A percentile compares a stretch with the other conserved stretches of the same genome.
Evolutionary conservation across 768 basidiomycete species (phyloP).

Genomic region (Lactifluus subvellereus): DNA sequence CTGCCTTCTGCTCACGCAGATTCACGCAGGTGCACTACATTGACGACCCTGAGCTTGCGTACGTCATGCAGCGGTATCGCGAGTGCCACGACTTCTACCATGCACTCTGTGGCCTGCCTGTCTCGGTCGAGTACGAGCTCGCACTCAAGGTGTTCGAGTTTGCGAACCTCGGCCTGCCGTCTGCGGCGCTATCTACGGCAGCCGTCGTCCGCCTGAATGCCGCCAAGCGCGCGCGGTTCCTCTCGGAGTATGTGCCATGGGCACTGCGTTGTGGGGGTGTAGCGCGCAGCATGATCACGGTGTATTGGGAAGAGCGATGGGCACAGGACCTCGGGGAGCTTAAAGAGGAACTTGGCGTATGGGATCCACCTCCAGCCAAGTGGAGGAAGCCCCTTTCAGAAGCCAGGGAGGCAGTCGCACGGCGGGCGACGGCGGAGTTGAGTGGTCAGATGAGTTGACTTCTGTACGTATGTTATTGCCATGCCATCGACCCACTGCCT

Average conservation of each 20-base stretch:
- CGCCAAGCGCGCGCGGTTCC: slow-evolving; percentile 40
- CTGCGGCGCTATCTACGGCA: slow-evolving; percentile 75
- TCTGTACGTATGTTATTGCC: slow-evolving; percentile 13
- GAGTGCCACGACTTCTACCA: slow-evolving; percentile 99
- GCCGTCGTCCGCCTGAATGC: slow-evolving; percentile 67
- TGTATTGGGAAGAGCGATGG: slow-evolving; percentile 98
- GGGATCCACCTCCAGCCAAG: slow-evolving; percentile 70
- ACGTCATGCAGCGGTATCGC: slow-evolving; percentile 96
- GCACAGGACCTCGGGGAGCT: slow-evolving; percentile 74
- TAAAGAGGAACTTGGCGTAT: slow-evolving; percentile 78
- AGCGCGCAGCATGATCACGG: slow-evolving; percentile 71
- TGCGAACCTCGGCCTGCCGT: slow-evolving; percentile 84
- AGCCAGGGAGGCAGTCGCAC: slow-evolving; percentile 45
- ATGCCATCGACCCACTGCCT: slow-evolving; percentile 7
- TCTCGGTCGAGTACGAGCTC: slow-evolving; percentile 85
- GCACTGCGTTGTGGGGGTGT: slow-evolving; percentile 77
- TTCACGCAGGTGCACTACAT: slow-evolving; percentile 80
- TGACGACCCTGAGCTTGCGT: slow-evolving; percentile 91
- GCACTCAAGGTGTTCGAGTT: slow-evolving; percentile 95
- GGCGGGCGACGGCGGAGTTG: slow-evolving; percentile 5
- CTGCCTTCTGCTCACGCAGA: slow-evolving; percentile 8
- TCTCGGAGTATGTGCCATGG: slow-evolving; percentile 88
- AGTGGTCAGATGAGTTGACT: slow-evolving; percentile 9
- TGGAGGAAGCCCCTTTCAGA: slow-evolving; percentile 65
- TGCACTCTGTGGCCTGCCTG: slow-evolving; percentile 81